phyloP scores from a whole-genome alignment of 2,329 filamentous ascomycete species.

The Phaeophleospora eucalypticola region DNA sequence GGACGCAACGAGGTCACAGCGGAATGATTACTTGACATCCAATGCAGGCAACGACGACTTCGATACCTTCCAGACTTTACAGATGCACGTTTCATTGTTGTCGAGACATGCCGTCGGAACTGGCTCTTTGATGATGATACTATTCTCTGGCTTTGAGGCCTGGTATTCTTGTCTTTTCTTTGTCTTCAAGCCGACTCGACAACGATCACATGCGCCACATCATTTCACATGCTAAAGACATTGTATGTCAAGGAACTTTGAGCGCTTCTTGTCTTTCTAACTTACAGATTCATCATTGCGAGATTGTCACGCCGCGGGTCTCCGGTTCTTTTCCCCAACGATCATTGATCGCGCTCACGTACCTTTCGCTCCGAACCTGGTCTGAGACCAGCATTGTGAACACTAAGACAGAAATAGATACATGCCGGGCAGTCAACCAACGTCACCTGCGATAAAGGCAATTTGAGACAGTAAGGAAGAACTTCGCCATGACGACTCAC shows the following conservation, averaged over 20 bases:
- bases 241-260: neutral
- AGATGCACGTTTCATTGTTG: slow-evolving; percentile 9
- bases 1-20: slow-evolving; percentile 2
- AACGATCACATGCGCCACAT: slow-evolving; percentile 1
- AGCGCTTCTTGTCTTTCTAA: neutral
- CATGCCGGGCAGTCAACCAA: slow-evolving; percentile 17
- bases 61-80: neutral
- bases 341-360: neutral
- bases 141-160: slow-evolving; percentile 12
- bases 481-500: slow-evolving; percentile 3
- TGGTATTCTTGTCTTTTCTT: slow-evolving; percentile 5
- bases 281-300: neutral
- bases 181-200: neutral
- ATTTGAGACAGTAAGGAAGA: neutral
- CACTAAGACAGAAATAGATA: slow-evolving; percentile 4
- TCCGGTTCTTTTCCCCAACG: neutral
- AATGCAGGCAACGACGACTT: slow-evolving; percentile 1
- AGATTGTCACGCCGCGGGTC: neutral
- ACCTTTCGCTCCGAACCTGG: slow-evolving; percentile 4
- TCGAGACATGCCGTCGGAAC: neutral
- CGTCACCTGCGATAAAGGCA: neutral
- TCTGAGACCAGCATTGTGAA: slow-evolving; percentile 16
- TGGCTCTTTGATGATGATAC: slow-evolving; percentile 15
- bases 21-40: neutral
- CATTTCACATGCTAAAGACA: slow-evolving; percentile 4